Percentiles rank a stretch among this genome's conserved stretches.
Conservation (phyloP, 352 stramenopile genomes). For the Blastocystis sp. region DNA sequence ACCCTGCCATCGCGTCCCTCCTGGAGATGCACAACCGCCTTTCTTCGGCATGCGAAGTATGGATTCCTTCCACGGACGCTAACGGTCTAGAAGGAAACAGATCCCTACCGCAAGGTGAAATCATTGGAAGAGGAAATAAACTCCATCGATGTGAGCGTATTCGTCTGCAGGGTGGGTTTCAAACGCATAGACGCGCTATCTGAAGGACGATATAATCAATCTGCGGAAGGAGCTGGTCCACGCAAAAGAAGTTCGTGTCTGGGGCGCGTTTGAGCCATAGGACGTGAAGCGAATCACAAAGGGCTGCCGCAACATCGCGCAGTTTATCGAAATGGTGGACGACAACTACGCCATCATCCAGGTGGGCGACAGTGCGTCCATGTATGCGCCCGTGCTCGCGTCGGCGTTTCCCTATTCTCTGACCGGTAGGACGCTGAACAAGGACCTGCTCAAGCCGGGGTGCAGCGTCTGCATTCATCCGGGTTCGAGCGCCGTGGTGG, state of each 20-base stretch:
- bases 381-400: conserved; percentile 78
- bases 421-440: conserved; percentile 84
- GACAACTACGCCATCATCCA: conserved; percentile 96
- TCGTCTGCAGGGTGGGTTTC: conserved; percentile 33
- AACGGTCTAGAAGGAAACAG: not conserved
- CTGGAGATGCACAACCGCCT: not conserved
- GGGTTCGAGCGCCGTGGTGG: conserved; percentile 94
- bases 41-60: not conserved
- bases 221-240: conserved; percentile 96
- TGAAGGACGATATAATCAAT: conserved; percentile 99
- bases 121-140: conserved; percentile 39
- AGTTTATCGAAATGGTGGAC: conserved; percentile 99
- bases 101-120: conserved; percentile 57
- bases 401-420: conserved; percentile 75
- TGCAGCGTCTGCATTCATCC: conserved; percentile 94
- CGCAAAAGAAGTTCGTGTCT: conserved; percentile 86
- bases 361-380: conserved; percentile 87
- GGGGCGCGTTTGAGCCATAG: conserved; percentile 22
- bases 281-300: conserved; percentile 98
- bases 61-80: not conserved
- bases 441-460: conserved; percentile 96
- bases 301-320: conserved; percentile 98
- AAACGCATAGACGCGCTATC: conserved; percentile 79
- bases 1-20: conserved; percentile 9
- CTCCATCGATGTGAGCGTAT: conserved; percentile 48